These are phyloP conservation scores for Blastomyces emzantsi DNA, from an alignment of 2,329 filamentous ascomycete species.

Conservation along the genomic window DNA sequence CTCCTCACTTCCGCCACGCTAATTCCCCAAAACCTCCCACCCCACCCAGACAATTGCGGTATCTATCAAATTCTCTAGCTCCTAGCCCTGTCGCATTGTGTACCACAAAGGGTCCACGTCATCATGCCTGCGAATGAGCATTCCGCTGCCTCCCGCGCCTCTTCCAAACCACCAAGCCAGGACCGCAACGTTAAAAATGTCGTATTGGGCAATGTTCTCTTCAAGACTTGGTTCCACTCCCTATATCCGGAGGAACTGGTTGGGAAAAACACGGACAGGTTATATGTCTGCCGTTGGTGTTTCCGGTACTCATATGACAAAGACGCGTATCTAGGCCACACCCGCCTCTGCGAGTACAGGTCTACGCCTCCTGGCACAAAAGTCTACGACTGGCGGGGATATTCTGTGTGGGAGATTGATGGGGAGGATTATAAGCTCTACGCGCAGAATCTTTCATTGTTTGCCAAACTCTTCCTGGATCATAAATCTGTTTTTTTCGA, in stretches of 20 bases:
- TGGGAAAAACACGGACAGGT: constrained; percentile 43
- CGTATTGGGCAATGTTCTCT: constrained; percentile 71
- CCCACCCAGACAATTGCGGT: background rate
- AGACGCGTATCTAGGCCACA: constrained; percentile 31
- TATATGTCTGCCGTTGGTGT: constrained; percentile 87
- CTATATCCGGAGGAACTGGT: constrained; percentile 69
- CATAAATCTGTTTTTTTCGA: constrained; percentile 99
- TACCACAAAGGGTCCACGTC: background rate
- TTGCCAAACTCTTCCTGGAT: constrained; percentile 94
- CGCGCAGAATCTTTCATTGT: constrained; percentile 89
- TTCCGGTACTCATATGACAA: constrained; percentile 69
- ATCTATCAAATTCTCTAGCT: background rate
- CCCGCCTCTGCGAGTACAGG: constrained; percentile 45
- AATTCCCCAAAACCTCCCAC: background rate
- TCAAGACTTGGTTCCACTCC: constrained; percentile 87
- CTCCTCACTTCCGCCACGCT: background rate
- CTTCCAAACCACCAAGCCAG: constrained; percentile 27
- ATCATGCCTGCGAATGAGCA: constrained; percentile 6
- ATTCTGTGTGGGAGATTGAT: constrained; percentile 87
- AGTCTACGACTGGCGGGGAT: constrained; percentile 70
- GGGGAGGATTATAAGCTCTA: constrained; percentile 83
- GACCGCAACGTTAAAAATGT: constrained; percentile 81
- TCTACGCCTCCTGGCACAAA: constrained; percentile 56
- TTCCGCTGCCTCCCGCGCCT: constrained; percentile 15
- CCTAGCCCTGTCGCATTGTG: background rate